phyloP scores from a whole-genome alignment of 2,329 filamentous ascomycete genomes.

The Trichoderma koningiopsis region DNA sequence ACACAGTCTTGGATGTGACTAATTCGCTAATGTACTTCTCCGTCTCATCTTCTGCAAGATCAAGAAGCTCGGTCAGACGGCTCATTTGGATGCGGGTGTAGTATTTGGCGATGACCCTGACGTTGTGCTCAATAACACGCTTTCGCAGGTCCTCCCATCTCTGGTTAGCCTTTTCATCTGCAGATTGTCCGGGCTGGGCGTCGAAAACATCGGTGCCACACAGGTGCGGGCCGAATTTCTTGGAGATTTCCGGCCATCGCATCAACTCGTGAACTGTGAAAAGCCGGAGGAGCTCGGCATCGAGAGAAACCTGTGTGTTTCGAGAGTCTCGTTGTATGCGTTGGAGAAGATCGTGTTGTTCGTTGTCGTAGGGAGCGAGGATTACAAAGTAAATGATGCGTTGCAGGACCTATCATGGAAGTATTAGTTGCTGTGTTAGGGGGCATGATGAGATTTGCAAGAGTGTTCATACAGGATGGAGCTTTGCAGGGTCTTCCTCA shows the following conservation, averaged over 20 bases:
- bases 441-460: neutral
- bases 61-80: slow-evolving; percentile 85
- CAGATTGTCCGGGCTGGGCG: slow-evolving; percentile 61
- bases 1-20: slow-evolving; percentile 96
- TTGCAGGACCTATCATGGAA: slow-evolving; percentile 70
- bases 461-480: slow-evolving; percentile 70
- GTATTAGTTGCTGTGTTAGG: neutral
- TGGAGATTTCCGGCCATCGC: slow-evolving; percentile 93
- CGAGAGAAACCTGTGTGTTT: slow-evolving; percentile 73
- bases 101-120: slow-evolving; percentile 96
- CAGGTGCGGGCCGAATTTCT: slow-evolving; percentile 85
- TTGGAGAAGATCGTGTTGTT: slow-evolving; percentile 95
- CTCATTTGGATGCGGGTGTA: slow-evolving; percentile 96
- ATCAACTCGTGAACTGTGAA: slow-evolving; percentile 97
- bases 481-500: slow-evolving; percentile 82
- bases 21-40: slow-evolving; percentile 99
- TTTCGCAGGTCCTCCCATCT: slow-evolving; percentile 95
- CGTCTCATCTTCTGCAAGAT: slow-evolving; percentile 91
- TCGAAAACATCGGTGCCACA: slow-evolving; percentile 90
- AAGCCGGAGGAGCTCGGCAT: slow-evolving; percentile 85
- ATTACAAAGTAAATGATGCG: slow-evolving; percentile 98
- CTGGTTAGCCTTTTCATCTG: slow-evolving; percentile 78
- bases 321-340: slow-evolving; percentile 85
- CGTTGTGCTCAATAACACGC: slow-evolving; percentile 98
- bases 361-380: slow-evolving; percentile 95